Base-by-base conservation (phyloP, 1,284 basidiomycete species). In the Sanghuangporus sanghuang region DNA sequence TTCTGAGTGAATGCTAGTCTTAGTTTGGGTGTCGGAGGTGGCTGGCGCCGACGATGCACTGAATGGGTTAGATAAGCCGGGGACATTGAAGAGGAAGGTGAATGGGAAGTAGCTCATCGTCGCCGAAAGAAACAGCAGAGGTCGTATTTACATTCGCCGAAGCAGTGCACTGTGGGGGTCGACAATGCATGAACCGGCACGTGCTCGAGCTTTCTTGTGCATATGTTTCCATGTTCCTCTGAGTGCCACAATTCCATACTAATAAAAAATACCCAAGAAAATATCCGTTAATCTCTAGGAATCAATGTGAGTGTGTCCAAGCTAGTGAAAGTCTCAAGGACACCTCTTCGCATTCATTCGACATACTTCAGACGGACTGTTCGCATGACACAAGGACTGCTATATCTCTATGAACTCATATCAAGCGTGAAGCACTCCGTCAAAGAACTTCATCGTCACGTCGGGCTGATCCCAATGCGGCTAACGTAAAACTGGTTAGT, bases 61-160 rank as follows among this genome's bases (percentile, higher is more conserved):
- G 74, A 90, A 89, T 9, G 87, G 87, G 68, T 89, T 89, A n/a
- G 78, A 71, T 53, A 87, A 71, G 8, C 85, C 86, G 6, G 87
- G 84, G 12, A 87, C 81, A 44, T 77, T 70, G 63, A 89, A 78
- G 16, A 73, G 81, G 76, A 90, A 90, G 55, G 86, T 87, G 72
- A 90, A 90, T 12, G 84, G 79, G 69, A 87, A 61, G n/a, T 35
- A 87, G 3, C 79, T 74, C 82, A 85, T 84, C 27, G 38, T 42
- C 27, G 36, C 6, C 18, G 21, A 14, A 6, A 27, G 50, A 32
- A 57, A 54, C 23, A 42, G 42, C 49, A 9, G 36, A 48, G 12
- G 23, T 36, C 9, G 23, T 32, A 21, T 32, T 59, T 32, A 48
- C 8, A 12, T 2, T 27, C 32, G 9, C 44, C 44, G 16, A 12